Base-by-base conservation (phyloP, 2,329 filamentous ascomycete genomes). In the Xylariaceae sp. region DNA sequence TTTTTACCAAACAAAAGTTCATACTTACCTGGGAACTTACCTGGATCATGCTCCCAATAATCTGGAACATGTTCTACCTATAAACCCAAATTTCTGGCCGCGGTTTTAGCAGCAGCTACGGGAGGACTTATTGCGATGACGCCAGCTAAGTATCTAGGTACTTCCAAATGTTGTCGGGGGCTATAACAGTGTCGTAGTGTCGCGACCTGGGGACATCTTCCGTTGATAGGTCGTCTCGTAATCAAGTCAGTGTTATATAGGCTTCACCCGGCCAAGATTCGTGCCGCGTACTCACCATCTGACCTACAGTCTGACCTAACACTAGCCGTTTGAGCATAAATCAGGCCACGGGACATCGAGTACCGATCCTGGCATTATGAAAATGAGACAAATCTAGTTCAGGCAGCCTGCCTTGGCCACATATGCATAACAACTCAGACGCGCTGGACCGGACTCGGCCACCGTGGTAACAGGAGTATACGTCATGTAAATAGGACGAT, bases 401-500 rank as follows among this genome's bases (percentile, higher is more conserved):
- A 32, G 8, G 39, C 16, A 30, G 30, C 32, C 44, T 32, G 22
- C 18, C 36, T 39, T 29, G 50, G 29, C 37, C 30, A 29, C 26
- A 53, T 30, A 50, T 53, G 54, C 39, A 50, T 56, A 49, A 53
- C 50, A 53, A 53, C 50, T 50, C 47, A 50, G 41, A 50, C 13
- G 39, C 50, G 42, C 41, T 16, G 39, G 42, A 21, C 29, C 22
- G 16, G 39, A 45, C 5, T 29, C 32, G n/a, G 42, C 47, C 40
- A 44, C 36, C 42, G 49, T 26, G 16, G 49, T 26, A 18, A 45
- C 12, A 48, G 13, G 22, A 45, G 7, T 9, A n/a, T n/a, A 46
- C 29, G 16, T 8, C 26, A 37, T 51, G 36, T 16, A 18, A 39
- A 40, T 37, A 36, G 5, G n/a, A n/a, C n/a, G n/a, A 44, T 37